These are phyloP conservation scores for Nemania sp. DNA, from an alignment of 2,329 filamentous ascomycete species.

Conservation along the genomic window DNA sequence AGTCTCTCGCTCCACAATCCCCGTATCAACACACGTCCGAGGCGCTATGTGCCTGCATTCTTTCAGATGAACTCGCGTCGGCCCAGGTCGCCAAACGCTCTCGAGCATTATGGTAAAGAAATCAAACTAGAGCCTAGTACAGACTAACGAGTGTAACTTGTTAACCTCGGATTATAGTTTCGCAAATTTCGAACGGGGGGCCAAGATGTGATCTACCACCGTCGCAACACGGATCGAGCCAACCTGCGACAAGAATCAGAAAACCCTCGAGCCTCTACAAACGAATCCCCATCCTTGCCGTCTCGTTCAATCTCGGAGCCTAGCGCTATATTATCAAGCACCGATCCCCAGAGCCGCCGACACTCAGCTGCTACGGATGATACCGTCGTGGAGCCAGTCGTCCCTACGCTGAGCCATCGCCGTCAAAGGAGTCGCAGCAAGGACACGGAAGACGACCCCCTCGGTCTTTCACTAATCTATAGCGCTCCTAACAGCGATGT, in stretches of 20 bases:
- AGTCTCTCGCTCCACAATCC: too few relatives aligned
- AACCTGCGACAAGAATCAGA: neutral
- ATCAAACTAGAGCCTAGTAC: neutral
- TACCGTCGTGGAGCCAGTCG: neutral
- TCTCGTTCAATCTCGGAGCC: neutral
- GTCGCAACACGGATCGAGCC: neutral
- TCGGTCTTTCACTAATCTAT: neutral
- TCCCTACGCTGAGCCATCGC: neutral
- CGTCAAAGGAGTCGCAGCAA: neutral
- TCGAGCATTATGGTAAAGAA: neutral
- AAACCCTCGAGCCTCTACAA: neutral
- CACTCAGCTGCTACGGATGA: neutral
- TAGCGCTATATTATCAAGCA: neutral
- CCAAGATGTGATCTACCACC: neutral
- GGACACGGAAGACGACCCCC: neutral
- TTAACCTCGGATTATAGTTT: neutral
- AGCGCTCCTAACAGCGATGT: neutral
- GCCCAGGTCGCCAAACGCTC: neutral
- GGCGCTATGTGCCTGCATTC: neutral
- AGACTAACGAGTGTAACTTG: neutral
- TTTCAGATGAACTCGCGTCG: neutral
- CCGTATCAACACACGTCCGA: too few relatives aligned
- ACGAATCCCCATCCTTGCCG: neutral
- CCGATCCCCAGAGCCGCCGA: neutral
- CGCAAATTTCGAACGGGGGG: neutral